Evolutionary conservation across 1,139 yeast species (phyloP), one percentile per base, ranked within the genome.

Genomic region (Lodderomyces jiufengensis): DNA sequence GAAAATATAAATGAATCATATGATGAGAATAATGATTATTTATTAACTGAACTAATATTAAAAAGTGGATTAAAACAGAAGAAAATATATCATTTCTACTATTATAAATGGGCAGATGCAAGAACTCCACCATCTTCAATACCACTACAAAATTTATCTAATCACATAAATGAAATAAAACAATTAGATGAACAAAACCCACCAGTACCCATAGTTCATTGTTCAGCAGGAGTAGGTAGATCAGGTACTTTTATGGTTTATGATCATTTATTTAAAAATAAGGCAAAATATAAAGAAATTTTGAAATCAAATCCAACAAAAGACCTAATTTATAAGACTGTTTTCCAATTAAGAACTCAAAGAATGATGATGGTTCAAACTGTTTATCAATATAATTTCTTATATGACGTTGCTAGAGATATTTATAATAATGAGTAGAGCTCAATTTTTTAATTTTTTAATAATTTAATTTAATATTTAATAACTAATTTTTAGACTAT

Each of bases 161-260:
- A 46, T 9, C 56, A 55, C 12, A 50, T 68, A 6, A 41, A 44
- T 9, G 31, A 34, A 5, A 27, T 54, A 1, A 42, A 46, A 38
- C 27, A 37, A n/a, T 10, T 22, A n/a, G n/a, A n/a, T 12, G 18
- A 14, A 3, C 38, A 46, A 20, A 27, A 20, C 14, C 26, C 20
- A 26, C 51, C 59, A 1, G 47, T 55, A 0, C 76, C 76, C 2
- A 59, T 70, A 7, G 80, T 83, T 2, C 95, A 84, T 52, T 84
- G 95, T 49, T 82, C 92, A 2, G 95, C 95, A 0, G 95, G 95
- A 0, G 88, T 85, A 14, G 95, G 95, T 4, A 63, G 95, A 40
- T 78, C 94, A 0, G 95, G 95, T 1, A 84, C 94, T 0, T 84
- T 78, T 49, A 76, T 85, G 15, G 79, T 85, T 2, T 54, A 81